Base-by-base conservation (phyloP, 805 yeast genomes). In the Vanderwaltozyma verrucispora region DNA sequence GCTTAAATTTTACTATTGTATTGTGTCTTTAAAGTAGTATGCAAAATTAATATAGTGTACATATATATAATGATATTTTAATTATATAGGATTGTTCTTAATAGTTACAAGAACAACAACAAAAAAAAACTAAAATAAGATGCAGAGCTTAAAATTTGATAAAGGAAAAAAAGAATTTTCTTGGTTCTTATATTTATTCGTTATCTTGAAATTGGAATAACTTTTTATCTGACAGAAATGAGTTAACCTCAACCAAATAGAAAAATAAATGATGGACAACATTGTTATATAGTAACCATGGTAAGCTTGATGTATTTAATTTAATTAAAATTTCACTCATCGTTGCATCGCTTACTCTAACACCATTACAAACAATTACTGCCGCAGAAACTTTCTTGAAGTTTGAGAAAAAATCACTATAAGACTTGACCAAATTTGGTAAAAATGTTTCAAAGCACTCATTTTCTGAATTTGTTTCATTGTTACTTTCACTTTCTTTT, bases 321-420 rank as follows among this genome's bases (percentile, higher is more conserved):
- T 43, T 48, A 21, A 49, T 37, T 3, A 45, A 45, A 19, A 52
- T 46, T 35, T 54, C 59, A 19, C 53, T 51, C 42, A 51, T 50
- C 14, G 50, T 37, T 3, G 54, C 45, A 32, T 53, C 51, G 3
- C 54, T 48, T 25, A 54, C 47, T 33, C 49, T 46, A 25, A 43
- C 43, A n/a, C 47, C 41, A 20, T 47, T 44, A 20, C 51, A 54
- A 33, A 50, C 41, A 5, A 54, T 24, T 30, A 40, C 40, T 21
- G 41, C 33, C 4, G 50, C 53, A 2, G 53, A 41, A 4, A 40
- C 35, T 11, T 39, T 36, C n/a, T 43, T 35, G 27, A 38, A 20
- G 5, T 33, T 36, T 6, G 54, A 40, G 13, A 51, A 37, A 19
- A 47, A 43, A n/a, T 40, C 43, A 35, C 49, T 33, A 20, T 39